Evolutionary conservation across 2,329 filamentous ascomycete genomes (phyloP).

Genomic region (Orbilia brochopaga): DNA sequence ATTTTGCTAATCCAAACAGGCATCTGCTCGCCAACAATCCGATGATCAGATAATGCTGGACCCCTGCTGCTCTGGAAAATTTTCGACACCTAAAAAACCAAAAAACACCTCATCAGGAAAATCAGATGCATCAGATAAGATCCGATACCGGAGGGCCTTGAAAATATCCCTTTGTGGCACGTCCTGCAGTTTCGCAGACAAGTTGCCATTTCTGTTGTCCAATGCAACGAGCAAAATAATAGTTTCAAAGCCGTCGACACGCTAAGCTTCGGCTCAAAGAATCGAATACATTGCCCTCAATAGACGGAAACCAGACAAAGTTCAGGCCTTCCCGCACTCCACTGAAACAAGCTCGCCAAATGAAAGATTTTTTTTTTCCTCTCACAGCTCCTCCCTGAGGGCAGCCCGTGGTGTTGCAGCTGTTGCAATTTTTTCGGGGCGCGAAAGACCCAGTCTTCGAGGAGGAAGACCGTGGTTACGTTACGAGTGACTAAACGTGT

Average conservation of each 20-base stretch:
- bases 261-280: slow-evolving; percentile 12
- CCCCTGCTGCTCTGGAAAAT: slow-evolving; percentile 12
- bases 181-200: slow-evolving; percentile 21
- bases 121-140: slow-evolving; percentile 52
- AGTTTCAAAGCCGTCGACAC: slow-evolving; percentile 13
- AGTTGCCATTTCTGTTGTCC: slow-evolving; percentile 40
- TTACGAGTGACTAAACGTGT: too few species aligned
- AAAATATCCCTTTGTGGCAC: neutral
- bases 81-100: neutral
- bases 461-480: slow-evolving; percentile 19
- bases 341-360: slow-evolving; percentile 4
- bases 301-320: slow-evolving; percentile 3
- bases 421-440: slow-evolving; percentile 28
- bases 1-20: slow-evolving; percentile 33
- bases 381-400: slow-evolving; percentile 18
- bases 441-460: neutral
- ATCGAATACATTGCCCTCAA: slow-evolving; percentile 12
- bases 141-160: slow-evolving; percentile 46
- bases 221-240: slow-evolving; percentile 18
- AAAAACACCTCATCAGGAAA: slow-evolving; percentile 25
- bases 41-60: slow-evolving; percentile 51
- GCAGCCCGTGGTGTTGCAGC: slow-evolving; percentile 11
- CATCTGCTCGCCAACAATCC: slow-evolving; percentile 40
- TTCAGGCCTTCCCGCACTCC: too few species aligned
- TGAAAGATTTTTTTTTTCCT: slow-evolving; percentile 11